These are phyloP conservation scores for Claviceps africana DNA, from an alignment of 2,329 filamentous ascomycete species.

Conservation along the genomic window DNA sequence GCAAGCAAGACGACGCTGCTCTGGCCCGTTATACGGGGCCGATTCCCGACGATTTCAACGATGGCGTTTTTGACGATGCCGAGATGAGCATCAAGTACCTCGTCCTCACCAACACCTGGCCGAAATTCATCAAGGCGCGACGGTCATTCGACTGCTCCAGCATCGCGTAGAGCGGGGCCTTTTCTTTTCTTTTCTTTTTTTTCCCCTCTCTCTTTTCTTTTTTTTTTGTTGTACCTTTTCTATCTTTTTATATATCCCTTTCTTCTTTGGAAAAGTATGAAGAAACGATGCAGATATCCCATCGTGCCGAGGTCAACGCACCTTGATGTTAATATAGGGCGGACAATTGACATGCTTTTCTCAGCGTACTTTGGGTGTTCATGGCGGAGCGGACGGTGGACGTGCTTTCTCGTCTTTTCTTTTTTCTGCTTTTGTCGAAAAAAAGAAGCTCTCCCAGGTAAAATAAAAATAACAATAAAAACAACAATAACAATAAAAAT, in stretches of 20 bases:
- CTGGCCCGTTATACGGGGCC: slow-evolving; percentile 25
- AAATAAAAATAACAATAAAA: too few relatives aligned
- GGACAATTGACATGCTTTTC: neutral
- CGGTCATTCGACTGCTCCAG: slow-evolving; percentile 16
- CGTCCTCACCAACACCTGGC: slow-evolving; percentile 57
- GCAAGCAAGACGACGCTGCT: slow-evolving; percentile 11
- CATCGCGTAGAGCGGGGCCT: slow-evolving; percentile 5
- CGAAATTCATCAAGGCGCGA: slow-evolving; percentile 37
- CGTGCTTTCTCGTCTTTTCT: too few relatives aligned
- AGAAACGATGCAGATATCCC: neutral
- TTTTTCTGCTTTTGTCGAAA: too few relatives aligned
- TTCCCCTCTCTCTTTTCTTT: too few relatives aligned
- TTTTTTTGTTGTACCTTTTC: too few relatives aligned
- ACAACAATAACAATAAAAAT: too few relatives aligned
- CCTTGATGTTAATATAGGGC: neutral
- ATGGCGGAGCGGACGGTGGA: too few relatives aligned
- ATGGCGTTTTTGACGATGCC: slow-evolving; percentile 44
- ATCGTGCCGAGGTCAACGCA: neutral
- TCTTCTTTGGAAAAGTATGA: neutral
- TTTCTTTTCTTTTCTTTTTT: neutral
- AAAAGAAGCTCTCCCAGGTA: too few relatives aligned
- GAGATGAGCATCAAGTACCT: slow-evolving; percentile 51
- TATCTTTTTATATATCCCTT: neutral
- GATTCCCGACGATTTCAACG: slow-evolving; percentile 37
- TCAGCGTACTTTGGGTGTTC: too few relatives aligned